phyloP scores from a whole-genome alignment of 2,329 filamentous ascomycete species.

The Fusarium falciforme region DNA sequence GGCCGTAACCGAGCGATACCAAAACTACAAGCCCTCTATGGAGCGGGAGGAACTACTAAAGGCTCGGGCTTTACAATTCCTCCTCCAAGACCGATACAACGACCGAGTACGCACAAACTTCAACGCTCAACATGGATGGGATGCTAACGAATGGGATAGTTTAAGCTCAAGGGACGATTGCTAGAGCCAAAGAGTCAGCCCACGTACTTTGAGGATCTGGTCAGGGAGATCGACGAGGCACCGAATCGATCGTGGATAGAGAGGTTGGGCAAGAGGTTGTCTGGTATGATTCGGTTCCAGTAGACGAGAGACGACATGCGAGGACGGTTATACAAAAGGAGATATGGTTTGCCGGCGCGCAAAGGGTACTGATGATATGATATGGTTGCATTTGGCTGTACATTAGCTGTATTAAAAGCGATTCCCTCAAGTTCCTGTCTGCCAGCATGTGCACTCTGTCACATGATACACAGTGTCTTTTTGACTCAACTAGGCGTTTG shows the following conservation, averaged over 20 bases:
- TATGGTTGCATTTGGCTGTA: conserved; percentile 34
- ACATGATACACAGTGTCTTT: too few species aligned
- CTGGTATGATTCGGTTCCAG: conserved; percentile 69
- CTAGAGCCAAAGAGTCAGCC: conserved; percentile 72
- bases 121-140: neutral
- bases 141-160: conserved; percentile 42
- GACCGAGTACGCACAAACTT: conserved; percentile 58
- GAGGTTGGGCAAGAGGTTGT: conserved; percentile 64
- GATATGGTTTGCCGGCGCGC: conserved; percentile 22
- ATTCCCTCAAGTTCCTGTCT: conserved; percentile 15
- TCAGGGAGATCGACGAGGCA: conserved; percentile 72
- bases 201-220: conserved; percentile 70
- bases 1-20: conserved; percentile 50
- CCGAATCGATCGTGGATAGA: conserved; percentile 67
- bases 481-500: too few species aligned
- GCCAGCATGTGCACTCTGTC: neutral
- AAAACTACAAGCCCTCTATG: conserved; percentile 46
- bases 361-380: conserved; percentile 35
- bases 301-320: conserved; percentile 46
- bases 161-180: conserved; percentile 59
- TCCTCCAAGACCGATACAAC: conserved; percentile 70
- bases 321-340: neutral
- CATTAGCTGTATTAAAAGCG: conserved; percentile 42
- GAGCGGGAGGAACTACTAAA: conserved; percentile 66
- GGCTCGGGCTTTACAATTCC: conserved; percentile 68